A percentile compares a stretch with the other conserved stretches of the same genome.
phyloP scores from a whole-genome alignment of 345 rosid species.

The Melastoma malabathricum region DNA sequence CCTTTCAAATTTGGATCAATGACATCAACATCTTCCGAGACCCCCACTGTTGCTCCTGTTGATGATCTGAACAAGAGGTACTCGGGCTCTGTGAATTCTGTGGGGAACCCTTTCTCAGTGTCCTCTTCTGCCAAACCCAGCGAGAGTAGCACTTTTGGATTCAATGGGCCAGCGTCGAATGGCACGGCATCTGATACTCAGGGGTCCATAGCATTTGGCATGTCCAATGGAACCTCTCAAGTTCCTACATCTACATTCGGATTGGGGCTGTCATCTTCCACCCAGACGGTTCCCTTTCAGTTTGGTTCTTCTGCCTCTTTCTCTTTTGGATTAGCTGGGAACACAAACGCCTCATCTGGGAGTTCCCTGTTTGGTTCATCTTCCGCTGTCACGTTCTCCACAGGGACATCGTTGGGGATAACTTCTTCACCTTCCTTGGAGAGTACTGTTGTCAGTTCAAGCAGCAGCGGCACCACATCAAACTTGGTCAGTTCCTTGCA shows the following conservation, averaged over 20 bases:
- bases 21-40: slow-evolving; percentile 18
- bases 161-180: slow-evolving; percentile 27
- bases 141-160: slow-evolving; percentile 36
- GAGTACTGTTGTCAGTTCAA: slow-evolving; percentile 30
- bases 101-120: slow-evolving; percentile 22
- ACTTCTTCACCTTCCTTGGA: slow-evolving; percentile 24
- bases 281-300: slow-evolving; percentile 38
- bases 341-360: slow-evolving; percentile 26
- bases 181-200: slow-evolving; percentile 28
- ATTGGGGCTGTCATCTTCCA: slow-evolving; percentile 26
- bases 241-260: slow-evolving; percentile 23
- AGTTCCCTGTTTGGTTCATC: slow-evolving; percentile 41
- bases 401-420: slow-evolving; percentile 34
- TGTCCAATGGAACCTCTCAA: slow-evolving; percentile 19
- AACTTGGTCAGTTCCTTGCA: slow-evolving; percentile 47
- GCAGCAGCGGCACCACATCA: slow-evolving; percentile 21
- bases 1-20: slow-evolving; percentile 35
- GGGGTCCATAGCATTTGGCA: slow-evolving; percentile 27
- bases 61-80: slow-evolving; percentile 27
- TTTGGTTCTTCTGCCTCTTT: slow-evolving; percentile 40
- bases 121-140: slow-evolving; percentile 22
- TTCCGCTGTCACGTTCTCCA: slow-evolving; percentile 21
- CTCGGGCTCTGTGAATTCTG: slow-evolving; percentile 15
- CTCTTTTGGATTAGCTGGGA: slow-evolving; percentile 34
- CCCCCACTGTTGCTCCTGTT: slow-evolving; percentile 16